Evolutionary conservation across 495 filamentous ascomycete genomes (phyloP).

Genomic region (Jackrogersella minutella): DNA sequence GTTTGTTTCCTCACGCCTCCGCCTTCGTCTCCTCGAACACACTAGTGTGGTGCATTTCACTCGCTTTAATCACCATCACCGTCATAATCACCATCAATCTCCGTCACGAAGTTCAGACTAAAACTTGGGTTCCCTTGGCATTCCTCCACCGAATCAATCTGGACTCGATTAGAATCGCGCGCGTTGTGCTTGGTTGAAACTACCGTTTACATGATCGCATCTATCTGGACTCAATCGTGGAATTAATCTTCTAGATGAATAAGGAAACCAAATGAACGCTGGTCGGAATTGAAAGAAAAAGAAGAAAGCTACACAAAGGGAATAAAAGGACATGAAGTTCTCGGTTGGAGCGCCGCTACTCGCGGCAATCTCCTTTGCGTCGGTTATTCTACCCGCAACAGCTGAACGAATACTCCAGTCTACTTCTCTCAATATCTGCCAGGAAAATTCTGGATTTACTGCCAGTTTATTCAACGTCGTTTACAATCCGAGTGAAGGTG

Average conservation of each 20-base stretch:
- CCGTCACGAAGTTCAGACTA: not conserved
- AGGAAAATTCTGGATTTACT: constrained; percentile 80
- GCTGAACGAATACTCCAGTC: constrained; percentile 65
- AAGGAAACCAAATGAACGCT: not conserved
- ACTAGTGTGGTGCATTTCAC: constrained; percentile 23
- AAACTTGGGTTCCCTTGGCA: not conserved
- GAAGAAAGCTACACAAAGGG: not conserved
- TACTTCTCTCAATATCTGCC: constrained; percentile 79
- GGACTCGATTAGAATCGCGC: constrained; percentile 3
- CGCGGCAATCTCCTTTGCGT: constrained; percentile 40
- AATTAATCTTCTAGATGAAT: not conserved
- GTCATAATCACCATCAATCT: not conserved
- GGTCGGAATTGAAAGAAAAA: constrained; percentile 10
- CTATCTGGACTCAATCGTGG: not conserved
- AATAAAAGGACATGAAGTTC: constrained; percentile 20
- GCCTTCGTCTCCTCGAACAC: not conserved
- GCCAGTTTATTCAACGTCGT: constrained; percentile 83
- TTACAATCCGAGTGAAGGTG: constrained; percentile 76
- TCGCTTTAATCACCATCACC: constrained; percentile 15
- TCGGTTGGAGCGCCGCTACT: constrained; percentile 24
- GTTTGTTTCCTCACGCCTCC: not conserved
- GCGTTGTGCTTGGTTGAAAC: not conserved
- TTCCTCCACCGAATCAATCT: not conserved
- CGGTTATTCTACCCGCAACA: constrained; percentile 43
- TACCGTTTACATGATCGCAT: constrained; percentile 18